A percentile compares a stretch with the other conserved stretches of the same genome.
Conservation (phyloP, 75 land plant species). For the Pseudotsuga menziesii region DNA sequence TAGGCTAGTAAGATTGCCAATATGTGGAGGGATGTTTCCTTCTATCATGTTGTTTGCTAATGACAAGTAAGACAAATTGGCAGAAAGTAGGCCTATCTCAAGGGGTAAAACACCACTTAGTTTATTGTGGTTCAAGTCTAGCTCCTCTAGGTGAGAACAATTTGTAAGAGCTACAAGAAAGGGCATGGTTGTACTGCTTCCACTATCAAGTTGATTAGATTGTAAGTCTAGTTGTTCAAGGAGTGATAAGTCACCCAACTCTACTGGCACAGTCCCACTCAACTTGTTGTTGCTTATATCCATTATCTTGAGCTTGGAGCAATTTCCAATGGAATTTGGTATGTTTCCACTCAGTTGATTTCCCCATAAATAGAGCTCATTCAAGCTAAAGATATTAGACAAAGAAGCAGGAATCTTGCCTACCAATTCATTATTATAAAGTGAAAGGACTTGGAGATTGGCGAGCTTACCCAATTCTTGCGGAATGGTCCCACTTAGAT, state of each 20-base stretch:
- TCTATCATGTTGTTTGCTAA: constrained; percentile 12
- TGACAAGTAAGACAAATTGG: constrained; percentile 5
- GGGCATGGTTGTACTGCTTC: constrained; percentile 5
- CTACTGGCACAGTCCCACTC: constrained; percentile 22
- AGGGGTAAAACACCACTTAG: constrained; percentile 16
- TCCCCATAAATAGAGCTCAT: background rate
- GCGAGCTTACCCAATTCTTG: background rate
- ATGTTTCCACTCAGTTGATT: constrained; percentile 13
- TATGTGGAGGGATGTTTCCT: constrained; percentile 27
- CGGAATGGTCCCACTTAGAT: background rate
- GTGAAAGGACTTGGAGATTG: background rate
- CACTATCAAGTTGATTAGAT: constrained; percentile 13
- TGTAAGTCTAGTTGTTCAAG: constrained; percentile 23
- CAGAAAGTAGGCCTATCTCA: constrained; percentile 4
- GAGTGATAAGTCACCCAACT: constrained; percentile 25
- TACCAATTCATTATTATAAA: background rate
- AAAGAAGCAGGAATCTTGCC: background rate
- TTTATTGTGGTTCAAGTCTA: constrained; percentile 16
- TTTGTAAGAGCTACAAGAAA: constrained; percentile 18
- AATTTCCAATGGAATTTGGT: constrained; percentile 8
- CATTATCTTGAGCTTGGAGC: background rate
- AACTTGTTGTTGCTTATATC: constrained; percentile 19
- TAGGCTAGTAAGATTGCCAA: constrained; percentile 25
- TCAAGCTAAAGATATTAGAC: background rate
- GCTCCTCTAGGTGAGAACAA: constrained; percentile 5